Percentiles rank a stretch among this genome's conserved stretches.
phyloP scores from a whole-genome alignment of 140 eudicot genomes.

The Anethum foeniculum region DNA sequence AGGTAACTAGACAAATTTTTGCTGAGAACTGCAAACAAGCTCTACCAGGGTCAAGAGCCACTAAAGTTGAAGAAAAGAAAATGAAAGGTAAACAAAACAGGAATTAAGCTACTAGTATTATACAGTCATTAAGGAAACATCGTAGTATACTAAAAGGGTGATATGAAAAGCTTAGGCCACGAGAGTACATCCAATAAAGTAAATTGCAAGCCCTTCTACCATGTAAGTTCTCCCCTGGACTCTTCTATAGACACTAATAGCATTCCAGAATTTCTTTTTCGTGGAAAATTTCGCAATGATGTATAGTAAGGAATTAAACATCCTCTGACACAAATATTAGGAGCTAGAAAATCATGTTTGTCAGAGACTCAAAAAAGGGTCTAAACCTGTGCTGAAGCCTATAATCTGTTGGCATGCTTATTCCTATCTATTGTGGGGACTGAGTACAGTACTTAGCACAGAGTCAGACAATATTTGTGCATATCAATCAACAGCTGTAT shows the following conservation, averaged over 20 bases:
- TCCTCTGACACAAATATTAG: neutral
- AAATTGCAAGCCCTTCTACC: neutral
- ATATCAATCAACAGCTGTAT: neutral
- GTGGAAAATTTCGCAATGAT: neutral
- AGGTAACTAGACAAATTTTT: constrained; percentile 47
- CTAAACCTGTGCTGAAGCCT: neutral
- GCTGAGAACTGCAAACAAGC: constrained; percentile 34
- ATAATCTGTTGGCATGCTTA: neutral
- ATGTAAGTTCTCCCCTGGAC: neutral
- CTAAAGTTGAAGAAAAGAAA: neutral
- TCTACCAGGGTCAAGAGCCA: constrained; percentile 10
- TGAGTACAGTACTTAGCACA: neutral
- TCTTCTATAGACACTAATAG: neutral
- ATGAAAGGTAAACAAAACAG: neutral
- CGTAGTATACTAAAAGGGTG: neutral
- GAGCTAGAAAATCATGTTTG: neutral
- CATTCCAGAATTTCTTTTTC: neutral
- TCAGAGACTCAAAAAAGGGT: neutral
- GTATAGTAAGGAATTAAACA: neutral
- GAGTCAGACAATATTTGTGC: neutral
- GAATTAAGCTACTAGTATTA: neutral
- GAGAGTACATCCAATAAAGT: neutral
- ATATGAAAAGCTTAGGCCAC: neutral
- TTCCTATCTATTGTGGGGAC: neutral
- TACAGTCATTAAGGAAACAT: no score